Evolutionary conservation across 2,329 filamentous ascomycete genomes (phyloP), one percentile per base, ranked within the genome.

Genomic region (Microdochium paspali): DNA sequence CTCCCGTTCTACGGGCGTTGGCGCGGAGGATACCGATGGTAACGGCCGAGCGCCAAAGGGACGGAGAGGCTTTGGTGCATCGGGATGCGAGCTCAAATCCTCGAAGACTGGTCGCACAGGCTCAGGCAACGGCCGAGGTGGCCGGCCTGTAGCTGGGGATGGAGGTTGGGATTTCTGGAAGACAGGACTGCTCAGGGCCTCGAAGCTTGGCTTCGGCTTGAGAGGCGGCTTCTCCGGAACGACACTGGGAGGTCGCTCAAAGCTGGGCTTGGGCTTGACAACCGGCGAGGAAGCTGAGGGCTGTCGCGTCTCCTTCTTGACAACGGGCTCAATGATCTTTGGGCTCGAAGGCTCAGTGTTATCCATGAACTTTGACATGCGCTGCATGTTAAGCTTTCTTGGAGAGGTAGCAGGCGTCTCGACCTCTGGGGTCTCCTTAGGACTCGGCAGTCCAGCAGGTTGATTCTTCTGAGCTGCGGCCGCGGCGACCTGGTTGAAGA

Each of bases 351-450:
- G 54, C 18, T 56, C 58, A 4, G 56, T 55, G 39, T 74, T 71
- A 48, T 76, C 74, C 13, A 80, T 53, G 53, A 84, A 83, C 47
- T 64, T 70, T 2, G 79, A 82, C 63, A 81, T 73, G 47, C 78
- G 69, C 60, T 77, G 82, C 59, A 74, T 61, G 54, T 81, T 72
- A 20, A 82, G 64, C 55, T 82, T 80, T 49, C 68, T 72, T 1
- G 81, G 79, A 15, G 79, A 80, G 3, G 70, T 59, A 3, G 76
- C 67, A 50, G 72, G 69, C 1, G 71, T 54, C 1, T 58, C 58
- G 24, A 64, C 63, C 40, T 56, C 51, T 20, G 6, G 15, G 6
- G 54, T 48, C 30, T 59, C 48, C 46, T 65, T 61, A 10, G 35
- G 6, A 21, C 13, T 40, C 18, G 3, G 15, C 6, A 40, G 10